Conservation (phyloP, 1,284 basidiomycete genomes). For the Xerocomus nothofagi region DNA sequence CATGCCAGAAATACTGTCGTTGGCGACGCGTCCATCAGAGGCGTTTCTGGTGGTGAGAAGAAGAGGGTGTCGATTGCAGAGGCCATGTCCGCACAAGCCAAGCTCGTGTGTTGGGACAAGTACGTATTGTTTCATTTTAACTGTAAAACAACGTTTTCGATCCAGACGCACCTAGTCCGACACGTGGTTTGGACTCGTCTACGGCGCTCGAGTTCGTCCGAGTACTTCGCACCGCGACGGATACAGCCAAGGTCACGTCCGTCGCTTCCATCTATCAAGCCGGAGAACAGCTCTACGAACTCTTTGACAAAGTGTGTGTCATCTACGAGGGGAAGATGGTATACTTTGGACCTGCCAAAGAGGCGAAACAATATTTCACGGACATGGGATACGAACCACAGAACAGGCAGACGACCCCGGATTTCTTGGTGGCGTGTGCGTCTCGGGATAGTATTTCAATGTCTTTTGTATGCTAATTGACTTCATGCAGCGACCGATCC, state of each 20-base stretch:
- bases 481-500: constrained; percentile 59
- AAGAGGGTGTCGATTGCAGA: constrained; percentile 76
- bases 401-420: constrained; percentile 64
- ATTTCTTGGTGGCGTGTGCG: constrained; percentile 51
- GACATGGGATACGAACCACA: constrained; percentile 66
- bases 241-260: constrained; percentile 53
- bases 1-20: constrained; percentile 62
- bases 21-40: constrained; percentile 74
- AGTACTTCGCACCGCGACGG: constrained; percentile 59
- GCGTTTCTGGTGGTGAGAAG: constrained; percentile 80
- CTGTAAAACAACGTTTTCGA: too few relatives aligned
- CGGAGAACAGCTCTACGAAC: constrained; percentile 49
- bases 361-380: constrained; percentile 66
- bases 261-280: constrained; percentile 75
- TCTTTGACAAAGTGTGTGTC: constrained; percentile 71
- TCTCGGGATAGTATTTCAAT: neutral
- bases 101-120: constrained; percentile 60
- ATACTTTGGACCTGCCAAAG: constrained; percentile 63
- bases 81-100: too few relatives aligned
- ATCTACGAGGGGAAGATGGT: constrained; percentile 73
- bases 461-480: constrained; percentile 42
- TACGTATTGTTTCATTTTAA: constrained; percentile 1
- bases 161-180: constrained; percentile 57
- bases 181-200: constrained; percentile 70
- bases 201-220: constrained; percentile 69